phyloP scores from a whole-genome alignment of 1,284 basidiomycete genomes.

The Puccinia triticina region DNA sequence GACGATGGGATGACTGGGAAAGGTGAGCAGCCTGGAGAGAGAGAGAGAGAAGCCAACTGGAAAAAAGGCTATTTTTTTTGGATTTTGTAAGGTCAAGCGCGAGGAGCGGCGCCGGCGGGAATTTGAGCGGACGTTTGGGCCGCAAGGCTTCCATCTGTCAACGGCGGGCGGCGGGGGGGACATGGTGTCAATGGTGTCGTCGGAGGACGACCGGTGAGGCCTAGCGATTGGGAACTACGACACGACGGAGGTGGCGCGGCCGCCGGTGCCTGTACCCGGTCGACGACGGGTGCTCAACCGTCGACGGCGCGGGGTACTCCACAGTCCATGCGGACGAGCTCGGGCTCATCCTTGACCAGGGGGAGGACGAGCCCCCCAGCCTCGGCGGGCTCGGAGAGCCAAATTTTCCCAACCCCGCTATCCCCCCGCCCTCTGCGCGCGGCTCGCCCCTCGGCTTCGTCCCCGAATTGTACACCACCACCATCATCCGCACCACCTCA shows the following conservation, averaged over 20 bases:
- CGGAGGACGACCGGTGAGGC: conserved; percentile 78
- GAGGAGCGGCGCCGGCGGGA: conserved; percentile 60
- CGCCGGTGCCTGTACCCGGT: conserved; percentile 66
- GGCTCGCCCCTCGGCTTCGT: not conserved
- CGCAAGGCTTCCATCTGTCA: conserved; percentile 56
- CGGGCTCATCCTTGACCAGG: conserved; percentile 23
- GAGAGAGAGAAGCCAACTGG: too few species aligned
- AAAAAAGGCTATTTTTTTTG: conserved; percentile 52
- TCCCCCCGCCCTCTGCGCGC: not conserved
- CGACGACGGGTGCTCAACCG: conserved; percentile 53
- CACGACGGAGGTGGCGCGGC: conserved; percentile 61
- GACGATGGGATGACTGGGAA: conserved; percentile 99
- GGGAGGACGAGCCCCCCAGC: not conserved
- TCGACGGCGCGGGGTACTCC: not conserved
- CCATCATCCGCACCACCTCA: too few species aligned
- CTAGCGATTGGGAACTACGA: conserved; percentile 62
- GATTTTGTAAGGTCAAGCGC: conserved; percentile 55
- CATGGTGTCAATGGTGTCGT: conserved; percentile 75
- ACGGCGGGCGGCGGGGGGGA: conserved; percentile 60
- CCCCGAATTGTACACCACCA: too few species aligned
- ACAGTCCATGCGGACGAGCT: conserved; percentile 29
- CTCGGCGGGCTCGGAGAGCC: not conserved
- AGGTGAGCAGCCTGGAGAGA: conserved; percentile 69
- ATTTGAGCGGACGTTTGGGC: conserved; percentile 67
- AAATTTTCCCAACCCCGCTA: not conserved